phyloP scores from a whole-genome alignment of 2,329 filamentous ascomycete genomes.

The Tetracladium maxilliforme region DNA sequence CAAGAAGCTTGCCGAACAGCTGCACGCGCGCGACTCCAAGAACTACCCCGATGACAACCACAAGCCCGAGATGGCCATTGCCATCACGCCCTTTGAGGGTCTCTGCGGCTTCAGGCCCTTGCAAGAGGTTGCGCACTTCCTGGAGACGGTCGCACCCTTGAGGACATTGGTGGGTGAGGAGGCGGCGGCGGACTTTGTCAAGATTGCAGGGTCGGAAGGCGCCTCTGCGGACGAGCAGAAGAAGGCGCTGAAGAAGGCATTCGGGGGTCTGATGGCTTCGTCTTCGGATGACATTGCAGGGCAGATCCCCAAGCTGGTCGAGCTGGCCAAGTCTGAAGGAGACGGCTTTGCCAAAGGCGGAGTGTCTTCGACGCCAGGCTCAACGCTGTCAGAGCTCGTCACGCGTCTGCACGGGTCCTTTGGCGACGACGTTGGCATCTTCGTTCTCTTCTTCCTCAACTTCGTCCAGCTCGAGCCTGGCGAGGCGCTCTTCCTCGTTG shows the following conservation, averaged over 20 bases:
- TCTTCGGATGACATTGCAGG: slow-evolving; percentile 48
- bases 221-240: slow-evolving; percentile 39
- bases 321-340: slow-evolving; percentile 53
- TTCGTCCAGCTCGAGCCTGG: slow-evolving; percentile 77
- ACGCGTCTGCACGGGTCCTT: slow-evolving; percentile 69
- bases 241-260: slow-evolving; percentile 58
- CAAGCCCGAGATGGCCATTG: slow-evolving; percentile 99
- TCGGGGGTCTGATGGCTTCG: slow-evolving; percentile 69
- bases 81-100: slow-evolving; percentile 89
- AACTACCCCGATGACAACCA: slow-evolving; percentile 99
- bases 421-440: slow-evolving; percentile 78
- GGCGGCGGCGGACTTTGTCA: slow-evolving; percentile 42
- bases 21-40: slow-evolving; percentile 74
- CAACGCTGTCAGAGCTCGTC: slow-evolving; percentile 64
- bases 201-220: slow-evolving; percentile 27
- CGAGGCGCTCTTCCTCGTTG: slow-evolving; percentile 90
- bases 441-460: slow-evolving; percentile 95
- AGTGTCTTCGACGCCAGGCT: slow-evolving; percentile 49
- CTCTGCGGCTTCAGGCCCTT: slow-evolving; percentile 90
- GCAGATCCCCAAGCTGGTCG: slow-evolving; percentile 54
- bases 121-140: slow-evolving; percentile 73
- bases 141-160: slow-evolving; percentile 42
- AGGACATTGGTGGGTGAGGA: slow-evolving; percentile 52
- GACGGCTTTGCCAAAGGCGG: slow-evolving; percentile 62
- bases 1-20: slow-evolving; percentile 80